Percentiles rank a stretch among this genome's conserved stretches.
Evolutionary conservation across 768 basidiomycete genomes (phyloP).

Genomic region (Arthromyces matolae): DNA sequence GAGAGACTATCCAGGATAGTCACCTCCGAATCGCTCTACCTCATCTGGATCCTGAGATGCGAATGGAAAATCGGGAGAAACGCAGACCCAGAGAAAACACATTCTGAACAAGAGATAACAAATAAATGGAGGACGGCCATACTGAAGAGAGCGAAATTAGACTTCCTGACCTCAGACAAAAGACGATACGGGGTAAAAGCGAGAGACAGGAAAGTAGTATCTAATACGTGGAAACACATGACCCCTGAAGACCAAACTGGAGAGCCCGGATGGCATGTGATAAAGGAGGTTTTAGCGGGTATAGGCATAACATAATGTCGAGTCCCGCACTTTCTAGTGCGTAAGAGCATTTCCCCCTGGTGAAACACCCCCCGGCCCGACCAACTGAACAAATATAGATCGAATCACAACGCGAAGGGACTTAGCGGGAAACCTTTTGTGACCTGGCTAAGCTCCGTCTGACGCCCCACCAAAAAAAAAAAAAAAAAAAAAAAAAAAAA

Average conservation of each 20-base stretch:
- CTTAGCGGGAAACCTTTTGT: too few relatives aligned
- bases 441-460: too few relatives aligned
- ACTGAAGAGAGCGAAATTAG: not conserved
- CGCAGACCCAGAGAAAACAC: slow-evolving; percentile 1
- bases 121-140: not conserved
- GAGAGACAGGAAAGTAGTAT: not conserved
- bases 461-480: too few relatives aligned
- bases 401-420: too few relatives aligned
- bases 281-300: not conserved
- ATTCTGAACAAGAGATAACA: not conserved
- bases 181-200: not conserved
- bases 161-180: not conserved
- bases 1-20: slow-evolving; percentile 21
- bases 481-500: too few relatives aligned
- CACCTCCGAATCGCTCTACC: slow-evolving; percentile 27
- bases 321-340: not conserved
- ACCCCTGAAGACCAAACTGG: not conserved
- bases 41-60: slow-evolving; percentile 29
- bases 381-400: too few relatives aligned
- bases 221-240: not conserved
- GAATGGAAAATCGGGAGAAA: slow-evolving; percentile 20
- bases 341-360: not conserved
- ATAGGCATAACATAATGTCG: not conserved
- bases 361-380: too few relatives aligned
- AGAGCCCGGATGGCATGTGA: not conserved